Evolutionary conservation across 2,329 filamentous ascomycete genomes (phyloP), one percentile per base, ranked within the genome.

Genomic region (Pestalotiopsis sp.): DNA sequence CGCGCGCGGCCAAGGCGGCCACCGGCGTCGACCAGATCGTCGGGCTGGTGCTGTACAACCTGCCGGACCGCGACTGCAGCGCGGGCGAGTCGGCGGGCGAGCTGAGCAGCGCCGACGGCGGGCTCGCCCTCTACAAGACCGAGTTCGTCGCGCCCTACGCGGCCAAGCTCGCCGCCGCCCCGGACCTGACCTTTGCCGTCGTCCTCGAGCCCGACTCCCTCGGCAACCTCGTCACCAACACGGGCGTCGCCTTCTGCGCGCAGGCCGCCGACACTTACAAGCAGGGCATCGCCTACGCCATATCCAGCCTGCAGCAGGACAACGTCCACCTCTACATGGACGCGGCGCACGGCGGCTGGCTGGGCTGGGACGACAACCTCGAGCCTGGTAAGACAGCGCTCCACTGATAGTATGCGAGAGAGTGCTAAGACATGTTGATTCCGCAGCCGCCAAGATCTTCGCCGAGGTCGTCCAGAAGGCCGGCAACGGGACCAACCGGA

Each of bases 181-280:
- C 69, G 14, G 81, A 83, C 69, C 72, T 83, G 57, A 78, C 75
- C 36, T 84, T 83, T 59, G 81, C 82, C 23, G 74, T 84, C 49
- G 79, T 84, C 9, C 69, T 84, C 4, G 83, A 84, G 75, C 83
- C 82, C 12, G 82, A 84, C 71, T 80, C 80, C 38, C 74, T 85
- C 39, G 82, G 77, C 60, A 84, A 84, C 74, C 67, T 80, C 11
- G 76, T 84, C 57, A 83, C 82, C 27, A 83, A 83, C 75, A 67
- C 75, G 69, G 75, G 72, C 49, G 70, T 81, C 25, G 74, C 74
- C 39, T 76, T 80, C 27, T 84, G 82, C 71, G 78, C 76, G 31
- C 74, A 77, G 60, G 82, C 82, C 1, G 74, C 76, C 5, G 73
- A 77, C 1, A 76, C 76, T 1, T 84, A 85, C 69, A 76, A 81